phyloP scores from a whole-genome alignment of 371 early-diverging fungal species.

The Mortierella sp. region DNA sequence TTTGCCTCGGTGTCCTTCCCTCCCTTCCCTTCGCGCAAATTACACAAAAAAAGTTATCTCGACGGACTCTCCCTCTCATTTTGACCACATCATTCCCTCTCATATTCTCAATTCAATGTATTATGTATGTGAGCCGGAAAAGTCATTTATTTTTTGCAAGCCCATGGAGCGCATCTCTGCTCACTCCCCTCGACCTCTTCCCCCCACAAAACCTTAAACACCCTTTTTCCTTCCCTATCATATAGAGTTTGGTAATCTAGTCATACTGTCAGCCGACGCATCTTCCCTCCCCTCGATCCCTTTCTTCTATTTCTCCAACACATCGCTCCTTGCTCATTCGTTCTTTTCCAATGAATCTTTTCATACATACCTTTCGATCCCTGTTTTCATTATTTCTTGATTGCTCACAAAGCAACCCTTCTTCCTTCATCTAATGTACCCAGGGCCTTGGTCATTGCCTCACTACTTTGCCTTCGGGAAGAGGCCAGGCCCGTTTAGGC shows the following conservation, averaged over 20 bases:
- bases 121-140: neutral
- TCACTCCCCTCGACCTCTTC: neutral
- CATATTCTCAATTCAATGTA: neutral
- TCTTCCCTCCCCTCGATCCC: neutral
- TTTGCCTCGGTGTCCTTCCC: neutral
- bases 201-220: constrained; percentile 3
- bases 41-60: neutral
- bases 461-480: too few species aligned
- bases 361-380: neutral
- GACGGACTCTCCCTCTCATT: neutral
- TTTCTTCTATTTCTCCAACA: neutral
- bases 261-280: neutral
- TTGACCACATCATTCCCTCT: neutral
- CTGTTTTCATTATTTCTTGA: neutral
- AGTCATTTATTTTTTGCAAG: neutral
- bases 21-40: neutral
- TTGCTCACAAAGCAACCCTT: neutral
- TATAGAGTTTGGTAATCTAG: neutral
- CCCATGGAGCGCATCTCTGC: neutral
- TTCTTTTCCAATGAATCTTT: neutral
- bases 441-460: neutral
- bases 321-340: neutral
- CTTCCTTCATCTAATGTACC: neutral
- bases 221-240: neutral
- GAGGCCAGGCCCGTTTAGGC: too few species aligned